Evolutionary conservation across 257 asterid species (phyloP), one percentile per base, ranked within the genome.

Genomic region (Ehretia macrophylla): DNA sequence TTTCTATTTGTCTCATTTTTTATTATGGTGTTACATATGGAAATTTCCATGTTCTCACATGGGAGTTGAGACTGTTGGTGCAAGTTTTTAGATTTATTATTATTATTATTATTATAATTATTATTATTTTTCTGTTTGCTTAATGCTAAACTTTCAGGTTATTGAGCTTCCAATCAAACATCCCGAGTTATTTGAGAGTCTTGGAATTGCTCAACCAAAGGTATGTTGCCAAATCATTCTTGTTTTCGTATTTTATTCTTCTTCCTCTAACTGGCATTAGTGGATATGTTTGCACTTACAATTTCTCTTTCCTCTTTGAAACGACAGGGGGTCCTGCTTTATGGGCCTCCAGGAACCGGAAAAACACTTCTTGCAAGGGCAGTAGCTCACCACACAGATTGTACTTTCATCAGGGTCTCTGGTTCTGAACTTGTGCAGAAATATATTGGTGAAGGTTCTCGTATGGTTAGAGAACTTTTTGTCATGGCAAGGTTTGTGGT

Each of bases 381-480:
- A 53, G 89, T 81, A 72, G 94, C 88, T 22, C 89, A 85, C 73
- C 94, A 85, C 55, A 85, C 86, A 40, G 89, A 82, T 72, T 81
- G 86, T 72, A 85, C 94, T 35, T 85, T 85, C 58, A 85, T 85
- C 62, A 72, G 94, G 69, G 86, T 79, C 11, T 85, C 86, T 55
- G 89, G 94, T 44, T 85, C 89, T 14, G 89, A 85, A 70, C 77
- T 85, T 55, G 94, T 85, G 67, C 89, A 85, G 63, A 85, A 85
- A 73, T 85, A 85, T 72, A 85, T 85, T 71, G 94, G 89, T 56
- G 89, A 85, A 79, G 94, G 94, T 53, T 90, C 97, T 62, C 81
- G 95, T 62, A 90, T 90, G 97, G 92, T 90, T 73, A 81, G 98
- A 75, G 98, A 90, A 48, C 95, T 90, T 67, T 90, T 90, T 69